Conservation (phyloP, 164 flowering plant species). For the Akebia trifoliata region DNA sequence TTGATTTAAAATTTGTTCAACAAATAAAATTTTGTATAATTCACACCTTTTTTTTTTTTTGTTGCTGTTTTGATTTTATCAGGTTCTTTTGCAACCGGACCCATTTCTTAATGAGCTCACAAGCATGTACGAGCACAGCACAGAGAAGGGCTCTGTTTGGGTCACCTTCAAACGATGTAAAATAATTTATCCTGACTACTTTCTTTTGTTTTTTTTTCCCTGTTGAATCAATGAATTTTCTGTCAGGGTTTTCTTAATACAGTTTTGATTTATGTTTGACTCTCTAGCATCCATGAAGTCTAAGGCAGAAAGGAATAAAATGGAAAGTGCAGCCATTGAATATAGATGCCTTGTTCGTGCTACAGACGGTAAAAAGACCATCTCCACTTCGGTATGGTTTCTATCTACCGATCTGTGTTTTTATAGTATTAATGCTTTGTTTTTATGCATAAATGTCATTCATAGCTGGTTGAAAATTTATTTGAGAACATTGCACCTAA, state of each 20-base stretch:
- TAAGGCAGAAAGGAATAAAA: conserved; percentile 52
- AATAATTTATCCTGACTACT: background rate
- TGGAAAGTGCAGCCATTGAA: conserved; percentile 53
- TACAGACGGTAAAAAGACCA: conserved; percentile 73
- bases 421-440: background rate
- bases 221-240: background rate
- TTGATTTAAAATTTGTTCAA: too few relatives aligned
- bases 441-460: background rate
- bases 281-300: conserved; percentile 66
- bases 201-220: background rate
- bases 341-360: conserved; percentile 76
- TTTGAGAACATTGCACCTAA: too few relatives aligned
- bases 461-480: too few relatives aligned
- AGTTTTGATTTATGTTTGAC: background rate
- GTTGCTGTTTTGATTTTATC: background rate
- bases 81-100: conserved; percentile 72
- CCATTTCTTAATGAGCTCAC: conserved; percentile 85
- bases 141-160: conserved; percentile 79
- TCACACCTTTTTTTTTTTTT: background rate
- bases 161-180: conserved; percentile 78
- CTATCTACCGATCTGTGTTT: background rate
- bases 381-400: conserved; percentile 62
- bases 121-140: conserved; percentile 67
- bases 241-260: background rate
- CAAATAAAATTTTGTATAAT: background rate